phyloP scores from a whole-genome alignment of 345 rosid species.

The Gynandropsis gynandra region DNA sequence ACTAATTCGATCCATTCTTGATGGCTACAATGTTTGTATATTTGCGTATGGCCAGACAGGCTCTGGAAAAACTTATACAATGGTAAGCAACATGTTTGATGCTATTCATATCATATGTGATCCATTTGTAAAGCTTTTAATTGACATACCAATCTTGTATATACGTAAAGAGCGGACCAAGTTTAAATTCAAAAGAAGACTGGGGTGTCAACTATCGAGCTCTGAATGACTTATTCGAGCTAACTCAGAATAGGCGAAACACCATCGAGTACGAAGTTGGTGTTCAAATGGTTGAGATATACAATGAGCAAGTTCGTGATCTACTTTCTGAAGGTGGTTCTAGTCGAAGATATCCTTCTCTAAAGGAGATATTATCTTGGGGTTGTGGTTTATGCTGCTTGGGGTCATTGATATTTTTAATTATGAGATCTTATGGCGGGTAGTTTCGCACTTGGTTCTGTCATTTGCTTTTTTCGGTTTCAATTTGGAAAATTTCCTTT shows the following conservation, averaged over 20 bases:
- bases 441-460: neutral
- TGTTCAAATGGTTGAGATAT: conserved; percentile 97
- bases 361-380: conserved; percentile 7
- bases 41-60: conserved; percentile 99
- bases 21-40: conserved; percentile 92
- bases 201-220: conserved; percentile 99
- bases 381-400: conserved; percentile 12
- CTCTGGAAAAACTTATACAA: conserved; percentile 96
- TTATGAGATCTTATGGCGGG: conserved; percentile 3
- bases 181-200: conserved; percentile 58
- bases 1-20: conserved; percentile 86
- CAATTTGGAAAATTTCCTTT: conserved; percentile 34
- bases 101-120: conserved; percentile 6
- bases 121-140: conserved; percentile 13
- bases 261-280: conserved; percentile 78
- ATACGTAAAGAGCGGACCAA: conserved; percentile 75
- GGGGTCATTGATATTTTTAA: conserved; percentile 1
- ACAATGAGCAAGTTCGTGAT: conserved; percentile 98
- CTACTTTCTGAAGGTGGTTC: conserved; percentile 61
- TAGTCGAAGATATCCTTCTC: conserved; percentile 82
- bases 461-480: neutral
- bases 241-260: conserved; percentile 60
- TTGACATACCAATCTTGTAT: conserved; percentile 13
- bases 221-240: conserved; percentile 79
- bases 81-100: conserved; percentile 40